Base-by-base conservation (phyloP, 2,329 filamentous ascomycete genomes). In the Monosporascus sp. region DNA sequence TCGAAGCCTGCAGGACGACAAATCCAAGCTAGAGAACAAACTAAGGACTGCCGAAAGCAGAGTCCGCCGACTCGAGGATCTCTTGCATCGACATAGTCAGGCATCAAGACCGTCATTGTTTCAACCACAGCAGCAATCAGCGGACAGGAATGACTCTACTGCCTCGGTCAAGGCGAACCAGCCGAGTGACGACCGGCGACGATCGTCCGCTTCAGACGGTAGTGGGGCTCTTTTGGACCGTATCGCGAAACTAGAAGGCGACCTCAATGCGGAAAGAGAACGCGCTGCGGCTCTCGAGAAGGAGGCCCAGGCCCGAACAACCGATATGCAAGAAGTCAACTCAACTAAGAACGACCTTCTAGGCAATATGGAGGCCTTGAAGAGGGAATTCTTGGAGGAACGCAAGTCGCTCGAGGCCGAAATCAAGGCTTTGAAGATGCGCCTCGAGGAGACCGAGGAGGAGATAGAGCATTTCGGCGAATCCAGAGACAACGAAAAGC, bases 301-400 rank as follows among this genome's bases (percentile, higher is more conserved):
- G 61, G 89, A 95, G 56, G 79, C 88, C 3, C 77, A 80, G 50
- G 72, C 75, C 3, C 79, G 79, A 49, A 75, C 68, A 58, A 82
- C 76, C 49, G 79, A 83, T 61, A 82, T 81, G 65, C 85, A 80
- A 73, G 93, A 97, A 68, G 89, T 84, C 6, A 90, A 94, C 61
- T 92, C 90, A 3, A 97, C 89, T 1, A 99, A 99, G 70, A 88
- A 89, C 62, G 94, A 97, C 68, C 82, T 99, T 9, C 84, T 99
- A 72, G 87, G 90, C 59, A 99, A 99, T 65, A 90, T 99, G 74
- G 91, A 97, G 65, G 87, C 92, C 14, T 82, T 95, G 59, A 90
- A 97, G 70, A 84, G 84, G 25, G 94, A 97, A 64, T 97, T 96
- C 60, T 78, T 88, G 37, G 84, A 86, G 48, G 93, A 97, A 69